Evolutionary conservation across 192 early-diverging fungal genomes (phyloP).

Genomic region (Mortierella alpina): DNA sequence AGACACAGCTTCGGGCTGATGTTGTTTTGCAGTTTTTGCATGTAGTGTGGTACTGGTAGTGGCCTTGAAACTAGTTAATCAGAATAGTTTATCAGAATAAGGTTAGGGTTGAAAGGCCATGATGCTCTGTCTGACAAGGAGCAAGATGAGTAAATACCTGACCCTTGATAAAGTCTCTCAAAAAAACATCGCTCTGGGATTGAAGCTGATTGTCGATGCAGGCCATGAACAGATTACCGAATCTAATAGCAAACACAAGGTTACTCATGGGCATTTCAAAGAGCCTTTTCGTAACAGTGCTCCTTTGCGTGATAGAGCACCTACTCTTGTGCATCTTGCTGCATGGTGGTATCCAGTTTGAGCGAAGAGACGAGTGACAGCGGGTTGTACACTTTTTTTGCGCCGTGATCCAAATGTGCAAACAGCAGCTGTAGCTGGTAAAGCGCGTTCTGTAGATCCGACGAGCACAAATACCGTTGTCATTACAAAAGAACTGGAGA

Average conservation of each 20-base stretch:
- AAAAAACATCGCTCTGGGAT: conserved; percentile 3
- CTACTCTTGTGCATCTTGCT: conserved; percentile 60
- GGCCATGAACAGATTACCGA: conserved; percentile 52
- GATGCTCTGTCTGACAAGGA: no score
- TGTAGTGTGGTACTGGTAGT: conserved; percentile 40
- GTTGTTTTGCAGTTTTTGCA: conserved; percentile 49
- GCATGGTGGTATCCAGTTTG: conserved; percentile 39
- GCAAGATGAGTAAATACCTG: conserved; percentile 7
- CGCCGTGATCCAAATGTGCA: conserved; percentile 32
- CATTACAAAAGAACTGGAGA: neutral
- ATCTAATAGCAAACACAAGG: conserved; percentile 11
- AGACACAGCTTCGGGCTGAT: conserved; percentile 24
- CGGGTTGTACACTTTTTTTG: conserved; percentile 37
- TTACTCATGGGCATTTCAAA: neutral
- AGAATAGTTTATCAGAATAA: no score
- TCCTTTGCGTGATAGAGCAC: no score
- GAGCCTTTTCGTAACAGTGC: no score
- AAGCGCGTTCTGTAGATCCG: conserved; percentile 22
- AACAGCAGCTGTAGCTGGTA: conserved; percentile 52
- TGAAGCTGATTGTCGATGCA: conserved; percentile 42
- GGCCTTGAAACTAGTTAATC: conserved; percentile 38
- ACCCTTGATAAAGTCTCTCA: conserved; percentile 33
- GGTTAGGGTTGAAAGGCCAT: neutral
- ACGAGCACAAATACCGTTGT: neutral
- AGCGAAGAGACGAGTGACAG: conserved; percentile 32